Conservation (phyloP, 2,329 filamentous ascomycete genomes). For the Clonostachys rosea region DNA sequence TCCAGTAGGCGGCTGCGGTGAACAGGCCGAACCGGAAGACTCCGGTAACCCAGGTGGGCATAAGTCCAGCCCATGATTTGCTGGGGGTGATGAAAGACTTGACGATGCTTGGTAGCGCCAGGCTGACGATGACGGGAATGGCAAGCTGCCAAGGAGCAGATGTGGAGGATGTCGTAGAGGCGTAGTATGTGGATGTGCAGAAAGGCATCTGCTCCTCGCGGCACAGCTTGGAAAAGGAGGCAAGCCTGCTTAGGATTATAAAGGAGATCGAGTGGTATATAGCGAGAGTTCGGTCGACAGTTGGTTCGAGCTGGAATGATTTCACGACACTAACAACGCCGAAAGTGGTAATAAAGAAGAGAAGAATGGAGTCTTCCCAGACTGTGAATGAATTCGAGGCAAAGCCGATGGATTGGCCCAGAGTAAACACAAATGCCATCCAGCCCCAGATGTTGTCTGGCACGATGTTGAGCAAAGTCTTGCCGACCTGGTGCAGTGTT, state of each 20-base stretch:
- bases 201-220: constrained; percentile 98
- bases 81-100: constrained; percentile 79
- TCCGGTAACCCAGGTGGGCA: constrained; percentile 77
- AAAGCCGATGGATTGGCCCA: constrained; percentile 89
- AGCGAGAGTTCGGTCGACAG: constrained; percentile 67
- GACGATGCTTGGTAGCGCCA: constrained; percentile 69
- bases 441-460: constrained; percentile 86
- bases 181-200: constrained; percentile 93
- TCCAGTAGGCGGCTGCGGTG: constrained; percentile 79
- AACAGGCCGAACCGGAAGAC: constrained; percentile 73
- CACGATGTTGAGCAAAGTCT: constrained; percentile 46
- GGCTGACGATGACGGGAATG: constrained; percentile 71
- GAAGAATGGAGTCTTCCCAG: constrained; percentile 93
- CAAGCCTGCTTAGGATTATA: constrained; percentile 69
- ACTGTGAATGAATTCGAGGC: constrained; percentile 98
- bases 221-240: constrained; percentile 87
- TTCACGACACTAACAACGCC: constrained; percentile 70
- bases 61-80: constrained; percentile 81
- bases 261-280: constrained; percentile 85
- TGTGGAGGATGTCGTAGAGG: constrained; percentile 85
- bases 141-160: constrained; percentile 85
- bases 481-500: constrained; percentile 35
- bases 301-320: constrained; percentile 67
- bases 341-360: constrained; percentile 89
- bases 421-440: constrained; percentile 73